Evolutionary conservation across 805 yeast genomes (phyloP).

Genomic region (Ogataea pilisensis): DNA sequence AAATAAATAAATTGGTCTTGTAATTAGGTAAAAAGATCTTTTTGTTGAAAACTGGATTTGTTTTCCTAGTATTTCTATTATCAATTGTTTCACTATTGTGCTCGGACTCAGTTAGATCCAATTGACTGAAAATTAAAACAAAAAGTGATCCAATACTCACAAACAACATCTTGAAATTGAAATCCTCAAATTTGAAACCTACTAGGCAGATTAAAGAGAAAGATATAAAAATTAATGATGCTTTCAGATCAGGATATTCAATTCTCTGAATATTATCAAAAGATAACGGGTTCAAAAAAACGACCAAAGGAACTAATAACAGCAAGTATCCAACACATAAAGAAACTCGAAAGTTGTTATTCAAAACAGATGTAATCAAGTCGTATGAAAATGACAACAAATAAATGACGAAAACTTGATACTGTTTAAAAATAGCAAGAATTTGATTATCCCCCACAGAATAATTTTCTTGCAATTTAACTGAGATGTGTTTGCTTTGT

Average conservation of each 20-base stretch:
- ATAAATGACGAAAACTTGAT: conserved; percentile 19
- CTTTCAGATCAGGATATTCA: conserved; percentile 9
- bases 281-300: conserved; percentile 15
- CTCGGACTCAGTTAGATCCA: conserved; percentile 18
- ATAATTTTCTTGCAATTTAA: conserved; percentile 18
- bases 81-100: background rate
- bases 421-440: conserved; percentile 5
- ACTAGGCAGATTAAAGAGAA: conserved; percentile 11
- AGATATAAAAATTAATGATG: conserved; percentile 8
- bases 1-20: conserved; percentile 20
- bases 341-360: background rate
- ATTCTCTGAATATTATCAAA: background rate
- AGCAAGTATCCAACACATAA: conserved; percentile 17
- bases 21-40: conserved; percentile 20
- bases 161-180: conserved; percentile 28
- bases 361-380: conserved; percentile 1
- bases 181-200: conserved; percentile 10
- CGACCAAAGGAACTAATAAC: conserved; percentile 17
- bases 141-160: conserved; percentile 28
- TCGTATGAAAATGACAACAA: conserved; percentile 13
- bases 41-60: conserved; percentile 21
- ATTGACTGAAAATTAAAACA: conserved; percentile 27
- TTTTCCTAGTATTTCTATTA: conserved; percentile 6
- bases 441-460: conserved; percentile 11
- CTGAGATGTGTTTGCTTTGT: conserved; percentile 11